Conservation (phyloP, 257 asterid species). For the Handroanthus guayacan region DNA sequence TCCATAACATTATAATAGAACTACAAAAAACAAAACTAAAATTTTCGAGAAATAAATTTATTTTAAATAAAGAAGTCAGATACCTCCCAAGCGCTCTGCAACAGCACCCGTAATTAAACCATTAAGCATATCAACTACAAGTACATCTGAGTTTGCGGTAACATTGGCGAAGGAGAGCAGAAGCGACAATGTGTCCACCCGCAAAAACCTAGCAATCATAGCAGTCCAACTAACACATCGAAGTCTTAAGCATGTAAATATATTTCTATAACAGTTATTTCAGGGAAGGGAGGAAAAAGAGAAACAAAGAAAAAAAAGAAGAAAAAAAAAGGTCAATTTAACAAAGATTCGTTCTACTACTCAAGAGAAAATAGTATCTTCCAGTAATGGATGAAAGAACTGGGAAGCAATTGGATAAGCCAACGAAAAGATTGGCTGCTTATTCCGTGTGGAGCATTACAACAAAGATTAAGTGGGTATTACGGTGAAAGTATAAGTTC, state of each 20-base stretch:
- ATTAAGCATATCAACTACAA: constrained; percentile 86
- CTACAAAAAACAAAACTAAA: neutral
- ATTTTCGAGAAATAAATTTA: constrained; percentile 19
- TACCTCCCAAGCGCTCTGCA: constrained; percentile 98
- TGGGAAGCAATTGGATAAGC: neutral
- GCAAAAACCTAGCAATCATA: constrained; percentile 66
- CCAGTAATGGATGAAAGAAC: constrained; percentile 1
- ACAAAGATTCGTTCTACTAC: neutral
- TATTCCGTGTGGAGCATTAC: neutral
- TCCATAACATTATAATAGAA: neutral
- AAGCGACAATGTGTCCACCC: constrained; percentile 89
- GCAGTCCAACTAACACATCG: constrained; percentile 13
- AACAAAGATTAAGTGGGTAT: neutral
- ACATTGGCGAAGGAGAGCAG: constrained; percentile 88
- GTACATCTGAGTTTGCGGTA: constrained; percentile 78
- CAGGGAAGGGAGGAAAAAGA: neutral
- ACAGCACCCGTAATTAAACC: constrained; percentile 87
- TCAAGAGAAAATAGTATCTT: constrained; percentile 8
- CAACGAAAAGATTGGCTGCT: neutral
- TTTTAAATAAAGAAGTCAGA: constrained; percentile 31
- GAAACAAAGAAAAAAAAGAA: too few species aligned
- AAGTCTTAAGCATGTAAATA: neutral
- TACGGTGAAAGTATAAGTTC: too few species aligned
- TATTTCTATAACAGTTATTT: neutral
- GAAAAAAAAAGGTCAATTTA: neutral